Base-by-base conservation (phyloP, 2,329 filamentous ascomycete species). In the Gyromitra esculenta region DNA sequence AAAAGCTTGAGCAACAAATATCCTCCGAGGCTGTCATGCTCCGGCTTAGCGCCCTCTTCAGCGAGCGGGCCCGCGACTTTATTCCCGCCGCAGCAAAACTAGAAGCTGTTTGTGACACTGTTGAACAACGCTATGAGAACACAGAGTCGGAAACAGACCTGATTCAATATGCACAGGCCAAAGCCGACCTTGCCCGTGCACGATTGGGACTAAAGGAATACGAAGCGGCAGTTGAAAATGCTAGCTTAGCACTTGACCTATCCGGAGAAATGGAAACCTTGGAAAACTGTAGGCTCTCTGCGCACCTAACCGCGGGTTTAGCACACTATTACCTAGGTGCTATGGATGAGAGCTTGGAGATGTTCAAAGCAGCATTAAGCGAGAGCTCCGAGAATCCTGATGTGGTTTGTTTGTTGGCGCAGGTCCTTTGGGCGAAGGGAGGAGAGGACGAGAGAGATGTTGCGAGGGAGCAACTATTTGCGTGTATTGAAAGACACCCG, bases 401-500 rank as follows among this genome's bases (percentile, higher is more conserved):
- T 81, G 91, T 95, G 0, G 90, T 94, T 0, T 97, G 94, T 81
- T 86, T 97, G 11, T 86, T 98, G 11, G 92, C 94, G 0, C 93
- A 98, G 83, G 92, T 98, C 0, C 87, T 98, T 0, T 99, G 96
- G 95, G 94, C 94, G 0, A 93, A 93, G 79, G 94, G 92, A 7
- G 89, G 90, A 0, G 89, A 91, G 5, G 87, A 90, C 0, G 92
- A 94, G 71, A 89, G 91, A 60, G 89, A 91, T 64, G 89, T 92
- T 77, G 94, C 95, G 15, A 88, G 93, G 2, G 90, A 92, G 67
- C 89, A 92, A 78, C 87, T 99, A 0, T 95, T 97, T 81, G 90
- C 72, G 5, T 80, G 92, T 45, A 90, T 97, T 11, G 92, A 94
- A 80, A 87, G 86, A 65, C 85, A 91, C 64, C 89, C 92, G 0